Conservation (phyloP, 2,329 filamentous ascomycete species). For the Graphilbum ipis-grandicollis region DNA sequence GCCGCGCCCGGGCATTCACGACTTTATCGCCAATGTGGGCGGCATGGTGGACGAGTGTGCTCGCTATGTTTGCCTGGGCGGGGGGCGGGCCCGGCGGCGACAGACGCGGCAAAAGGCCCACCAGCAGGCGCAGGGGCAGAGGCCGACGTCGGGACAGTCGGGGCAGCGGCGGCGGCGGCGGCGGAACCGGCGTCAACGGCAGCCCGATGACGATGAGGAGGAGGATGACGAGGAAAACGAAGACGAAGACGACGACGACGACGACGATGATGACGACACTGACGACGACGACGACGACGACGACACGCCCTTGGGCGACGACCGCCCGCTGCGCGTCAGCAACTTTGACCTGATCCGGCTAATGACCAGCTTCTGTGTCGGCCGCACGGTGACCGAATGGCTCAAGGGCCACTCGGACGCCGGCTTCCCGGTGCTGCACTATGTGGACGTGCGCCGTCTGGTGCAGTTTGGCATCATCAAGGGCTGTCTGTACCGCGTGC, state of each 20-base stretch:
- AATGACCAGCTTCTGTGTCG: slow-evolving; percentile 71
- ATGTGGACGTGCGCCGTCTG: slow-evolving; percentile 76
- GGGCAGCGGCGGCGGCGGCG: slow-evolving; percentile 1
- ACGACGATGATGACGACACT: not conserved
- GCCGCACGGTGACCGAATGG: slow-evolving; percentile 77
- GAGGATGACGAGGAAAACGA: not conserved
- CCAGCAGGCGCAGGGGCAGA: not conserved
- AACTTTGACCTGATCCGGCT: slow-evolving; percentile 60
- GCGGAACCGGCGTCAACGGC: not conserved
- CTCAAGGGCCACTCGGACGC: slow-evolving; percentile 54
- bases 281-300: slow-evolving; percentile 11
- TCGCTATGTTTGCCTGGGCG: slow-evolving; percentile 49
- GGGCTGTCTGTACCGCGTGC: slow-evolving; percentile 78
- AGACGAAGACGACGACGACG: slow-evolving; percentile 13
- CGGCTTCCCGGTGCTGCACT: slow-evolving; percentile 47
- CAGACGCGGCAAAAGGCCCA: not conserved
- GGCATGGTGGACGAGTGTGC: slow-evolving; percentile 75
- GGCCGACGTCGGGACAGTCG: not conserved
- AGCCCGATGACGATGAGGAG: not conserved
- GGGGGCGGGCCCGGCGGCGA: too few relatives aligned
- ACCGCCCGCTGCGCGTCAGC: slow-evolving; percentile 20
- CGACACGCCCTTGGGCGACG: slow-evolving; percentile 10
- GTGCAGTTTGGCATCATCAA: slow-evolving; percentile 96
- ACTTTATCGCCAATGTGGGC: slow-evolving; percentile 59
- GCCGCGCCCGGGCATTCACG: slow-evolving; percentile 56